Percentiles rank a stretch among this genome's conserved stretches.
phyloP scores from a whole-genome alignment of 1,284 basidiomycete species.

The Thecaphora thlaspeos region DNA sequence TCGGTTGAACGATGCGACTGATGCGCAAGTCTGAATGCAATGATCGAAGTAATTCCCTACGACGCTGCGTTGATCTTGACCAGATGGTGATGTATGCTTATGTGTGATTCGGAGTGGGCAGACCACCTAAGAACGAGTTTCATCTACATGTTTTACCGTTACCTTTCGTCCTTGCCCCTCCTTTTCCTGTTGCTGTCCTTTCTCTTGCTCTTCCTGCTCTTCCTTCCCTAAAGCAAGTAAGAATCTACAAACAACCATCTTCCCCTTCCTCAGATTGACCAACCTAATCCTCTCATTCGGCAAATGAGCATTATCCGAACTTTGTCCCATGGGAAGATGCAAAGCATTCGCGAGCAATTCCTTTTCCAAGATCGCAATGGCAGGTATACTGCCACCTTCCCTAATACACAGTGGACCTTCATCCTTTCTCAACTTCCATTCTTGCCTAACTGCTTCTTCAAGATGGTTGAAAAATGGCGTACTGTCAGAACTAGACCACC shows the following conservation, averaged over 20 bases:
- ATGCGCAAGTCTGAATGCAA: not conserved
- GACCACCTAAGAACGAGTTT: too few relatives aligned
- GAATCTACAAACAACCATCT: constrained; percentile 23
- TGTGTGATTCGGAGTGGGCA: too few relatives aligned
- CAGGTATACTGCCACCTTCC: constrained; percentile 79
- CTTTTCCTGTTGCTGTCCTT: too few relatives aligned
- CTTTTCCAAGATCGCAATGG: constrained; percentile 87
- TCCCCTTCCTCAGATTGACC: constrained; percentile 65
- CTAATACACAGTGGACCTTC: too few relatives aligned
- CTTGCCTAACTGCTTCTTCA: constrained; percentile 74
- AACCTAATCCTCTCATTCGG: constrained; percentile 79
- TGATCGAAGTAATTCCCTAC: too few relatives aligned
- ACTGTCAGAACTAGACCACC: constrained; percentile 89
- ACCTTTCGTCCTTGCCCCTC: too few relatives aligned
- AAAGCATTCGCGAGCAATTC: constrained; percentile 73
- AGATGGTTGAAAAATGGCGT: constrained; percentile 80
- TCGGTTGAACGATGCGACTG: constrained; percentile 17
- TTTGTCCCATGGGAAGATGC: constrained; percentile 77
- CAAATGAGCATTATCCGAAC: constrained; percentile 79
- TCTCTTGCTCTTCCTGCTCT: too few relatives aligned
- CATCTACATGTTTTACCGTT: too few relatives aligned
- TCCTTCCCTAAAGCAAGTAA: constrained; percentile 11
- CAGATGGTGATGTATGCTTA: too few relatives aligned
- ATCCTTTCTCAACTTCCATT: constrained; percentile 68
- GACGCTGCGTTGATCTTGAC: too few relatives aligned